A percentile compares a stretch with the other conserved stretches of the same genome.
Evolutionary conservation across 2,329 filamentous ascomycete species (phyloP).

Genomic region (Teratosphaeria nubilosa): DNA sequence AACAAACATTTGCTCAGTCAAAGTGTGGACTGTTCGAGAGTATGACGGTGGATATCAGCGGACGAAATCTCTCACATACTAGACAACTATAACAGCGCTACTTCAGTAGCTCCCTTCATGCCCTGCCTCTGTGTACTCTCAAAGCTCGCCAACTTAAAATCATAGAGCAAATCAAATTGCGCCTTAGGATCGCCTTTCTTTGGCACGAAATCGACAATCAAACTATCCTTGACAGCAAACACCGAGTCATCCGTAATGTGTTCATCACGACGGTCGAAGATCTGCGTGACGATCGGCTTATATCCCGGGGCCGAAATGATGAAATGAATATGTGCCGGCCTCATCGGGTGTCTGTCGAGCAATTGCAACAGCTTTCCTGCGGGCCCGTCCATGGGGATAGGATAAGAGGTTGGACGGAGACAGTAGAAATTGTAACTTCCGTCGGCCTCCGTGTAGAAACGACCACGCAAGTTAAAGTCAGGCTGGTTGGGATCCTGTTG

Average conservation of each 20-base stretch:
- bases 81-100: background rate
- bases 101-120: slow-evolving; percentile 1
- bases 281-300: slow-evolving; percentile 64
- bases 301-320: slow-evolving; percentile 44
- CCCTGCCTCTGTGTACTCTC: slow-evolving; percentile 1
- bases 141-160: slow-evolving; percentile 18
- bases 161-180: slow-evolving; percentile 43
- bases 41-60: background rate
- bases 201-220: slow-evolving; percentile 48
- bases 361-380: slow-evolving; percentile 48
- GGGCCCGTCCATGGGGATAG: slow-evolving; percentile 46
- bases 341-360: slow-evolving; percentile 50
- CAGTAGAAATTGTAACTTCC: slow-evolving; percentile 49
- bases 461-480: slow-evolving; percentile 65
- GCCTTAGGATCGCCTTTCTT: slow-evolving; percentile 43
- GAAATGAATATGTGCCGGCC: slow-evolving; percentile 53
- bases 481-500: slow-evolving; percentile 62
- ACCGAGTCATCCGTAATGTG: slow-evolving; percentile 52
- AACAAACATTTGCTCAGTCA: background rate
- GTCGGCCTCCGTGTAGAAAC: slow-evolving; percentile 56
- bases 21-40: background rate
- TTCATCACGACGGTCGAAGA: slow-evolving; percentile 59
- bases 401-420: slow-evolving; percentile 38
- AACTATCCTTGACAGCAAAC: slow-evolving; percentile 50
- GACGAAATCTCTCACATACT: background rate